Percentiles rank a stretch among this genome's conserved stretches.
Evolutionary conservation across 2,329 filamentous ascomycete species (phyloP).

Genomic region (Exserohilum rostratum): DNA sequence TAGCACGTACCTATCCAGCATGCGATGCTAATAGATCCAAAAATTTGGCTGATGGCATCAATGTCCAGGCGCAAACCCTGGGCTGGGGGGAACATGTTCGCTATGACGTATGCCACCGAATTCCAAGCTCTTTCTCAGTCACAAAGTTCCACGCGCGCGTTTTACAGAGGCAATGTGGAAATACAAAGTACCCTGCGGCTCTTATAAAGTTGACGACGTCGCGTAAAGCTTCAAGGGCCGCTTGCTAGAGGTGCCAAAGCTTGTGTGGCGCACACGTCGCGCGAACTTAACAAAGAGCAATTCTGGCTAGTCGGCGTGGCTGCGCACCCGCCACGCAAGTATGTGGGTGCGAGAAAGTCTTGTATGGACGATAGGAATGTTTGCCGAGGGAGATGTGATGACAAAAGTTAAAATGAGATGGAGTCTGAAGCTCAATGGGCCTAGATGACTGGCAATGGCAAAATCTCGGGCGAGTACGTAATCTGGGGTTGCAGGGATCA

Average conservation of each 20-base stretch:
- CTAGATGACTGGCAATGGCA: conserved; percentile 26
- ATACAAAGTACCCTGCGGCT: not conserved
- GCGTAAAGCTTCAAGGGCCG: not conserved
- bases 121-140: conserved; percentile 9
- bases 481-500: conserved; percentile 26
- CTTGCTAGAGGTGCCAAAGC: not conserved
- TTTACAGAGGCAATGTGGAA: not conserved
- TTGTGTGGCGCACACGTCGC: not conserved
- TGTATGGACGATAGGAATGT: not conserved
- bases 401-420: conserved; percentile 9
- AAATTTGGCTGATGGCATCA: conserved; percentile 90
- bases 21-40: conserved; percentile 92
- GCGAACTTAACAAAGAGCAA: conserved; percentile 3
- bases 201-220: not conserved
- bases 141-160: not conserved
- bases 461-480: conserved; percentile 24
- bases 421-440: conserved; percentile 9
- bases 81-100: conserved; percentile 59
- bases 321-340: not conserved
- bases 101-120: conserved; percentile 37
- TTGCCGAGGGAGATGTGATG: not conserved
- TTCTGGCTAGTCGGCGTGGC: not conserved
- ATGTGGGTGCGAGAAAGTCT: not conserved
- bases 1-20: conserved; percentile 74
- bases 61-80: conserved; percentile 74